These are phyloP conservation scores for Microbotryum violaceum DNA, from an alignment of 1,284 basidiomycete species.

Conservation along the genomic window DNA sequence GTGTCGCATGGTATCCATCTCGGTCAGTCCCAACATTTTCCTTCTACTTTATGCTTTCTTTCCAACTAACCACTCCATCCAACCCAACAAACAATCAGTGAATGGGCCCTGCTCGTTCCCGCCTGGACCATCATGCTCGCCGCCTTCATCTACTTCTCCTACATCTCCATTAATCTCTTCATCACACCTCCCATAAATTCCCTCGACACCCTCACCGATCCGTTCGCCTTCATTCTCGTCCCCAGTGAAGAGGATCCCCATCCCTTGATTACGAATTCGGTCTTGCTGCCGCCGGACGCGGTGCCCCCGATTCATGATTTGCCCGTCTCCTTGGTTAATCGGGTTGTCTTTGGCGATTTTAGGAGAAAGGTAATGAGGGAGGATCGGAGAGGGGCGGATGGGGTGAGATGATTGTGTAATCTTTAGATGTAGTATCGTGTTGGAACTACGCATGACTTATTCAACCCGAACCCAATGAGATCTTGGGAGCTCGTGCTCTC, in stretches of 20 bases:
- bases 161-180: constrained; percentile 33
- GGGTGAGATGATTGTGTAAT: neutral
- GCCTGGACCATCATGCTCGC: constrained; percentile 34
- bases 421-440: no score
- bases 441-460: no score
- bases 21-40: constrained; percentile 9
- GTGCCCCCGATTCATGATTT: constrained; percentile 34
- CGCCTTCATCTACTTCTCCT: constrained; percentile 31
- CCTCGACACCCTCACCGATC: constrained; percentile 19
- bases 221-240: neutral
- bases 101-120: constrained; percentile 35
- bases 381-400: neutral
- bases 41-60: neutral
- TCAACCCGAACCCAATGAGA: no score
- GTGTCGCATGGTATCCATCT: constrained; percentile 33
- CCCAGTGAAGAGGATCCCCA: neutral
- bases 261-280: constrained; percentile 9
- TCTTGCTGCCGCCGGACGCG: constrained; percentile 5
- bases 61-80: neutral
- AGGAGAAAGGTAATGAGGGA: neutral
- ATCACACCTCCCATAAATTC: constrained; percentile 25
- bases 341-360: constrained; percentile 25
- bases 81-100: constrained; percentile 9
- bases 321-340: constrained; percentile 29
- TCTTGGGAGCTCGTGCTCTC: no score